phyloP scores from a whole-genome alignment of 2,329 filamentous ascomycete genomes.

The Ciborinia camelliae region DNA sequence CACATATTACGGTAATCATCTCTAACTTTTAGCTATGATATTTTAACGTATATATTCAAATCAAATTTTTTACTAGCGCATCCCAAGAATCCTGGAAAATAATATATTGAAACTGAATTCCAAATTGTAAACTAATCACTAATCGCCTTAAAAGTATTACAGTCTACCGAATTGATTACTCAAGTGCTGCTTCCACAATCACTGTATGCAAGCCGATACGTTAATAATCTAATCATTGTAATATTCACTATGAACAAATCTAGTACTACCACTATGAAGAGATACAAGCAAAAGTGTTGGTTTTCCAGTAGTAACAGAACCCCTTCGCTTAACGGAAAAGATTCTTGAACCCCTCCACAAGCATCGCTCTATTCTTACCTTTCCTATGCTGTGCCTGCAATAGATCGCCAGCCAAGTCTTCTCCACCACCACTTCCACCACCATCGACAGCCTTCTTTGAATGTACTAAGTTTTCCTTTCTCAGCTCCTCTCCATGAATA shows the following conservation, averaged over 20 bases:
- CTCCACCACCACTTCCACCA: background rate
- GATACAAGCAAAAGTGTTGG: too few relatives aligned
- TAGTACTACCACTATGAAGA: background rate
- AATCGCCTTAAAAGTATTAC: background rate
- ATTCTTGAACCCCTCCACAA: slow-evolving; percentile 33
- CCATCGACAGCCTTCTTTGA: slow-evolving; percentile 21
- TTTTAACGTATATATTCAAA: background rate
- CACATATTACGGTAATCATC: too few relatives aligned
- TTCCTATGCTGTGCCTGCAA: slow-evolving; percentile 23
- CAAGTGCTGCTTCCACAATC: background rate
- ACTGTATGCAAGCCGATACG: background rate
- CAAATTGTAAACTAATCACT: background rate
- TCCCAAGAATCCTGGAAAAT: background rate
- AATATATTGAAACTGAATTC: background rate
- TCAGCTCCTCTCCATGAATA: slow-evolving; percentile 27
- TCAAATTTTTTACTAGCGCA: background rate
- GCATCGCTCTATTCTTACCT: slow-evolving; percentile 26
- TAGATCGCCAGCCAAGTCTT: slow-evolving; percentile 16
- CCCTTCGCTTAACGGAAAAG: slow-evolving; percentile 32
- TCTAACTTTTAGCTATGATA: too few relatives aligned
- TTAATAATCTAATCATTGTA: background rate
- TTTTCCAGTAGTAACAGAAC: background rate
- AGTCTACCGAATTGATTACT: too few relatives aligned
- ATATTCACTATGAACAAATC: background rate
- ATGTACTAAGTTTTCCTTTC: slow-evolving; percentile 23